A percentile compares a stretch with the other conserved stretches of the same genome.
Evolutionary conservation across 2,329 filamentous ascomycete species (phyloP).

Genomic region (Verticillium albo-atrum): DNA sequence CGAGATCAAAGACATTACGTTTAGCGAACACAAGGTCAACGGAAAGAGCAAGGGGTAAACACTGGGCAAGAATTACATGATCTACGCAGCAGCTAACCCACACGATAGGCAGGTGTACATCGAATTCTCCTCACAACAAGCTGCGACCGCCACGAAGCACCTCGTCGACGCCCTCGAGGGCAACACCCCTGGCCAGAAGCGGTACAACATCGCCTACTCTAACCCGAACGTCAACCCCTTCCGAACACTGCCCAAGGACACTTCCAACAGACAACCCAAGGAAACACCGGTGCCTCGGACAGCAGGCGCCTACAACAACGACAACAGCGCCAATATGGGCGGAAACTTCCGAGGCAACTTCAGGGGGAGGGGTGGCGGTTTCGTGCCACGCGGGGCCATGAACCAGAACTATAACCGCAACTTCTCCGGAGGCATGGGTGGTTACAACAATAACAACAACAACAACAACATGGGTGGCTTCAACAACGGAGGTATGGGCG

Average conservation of each 20-base stretch:
- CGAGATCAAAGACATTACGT: conserved; percentile 87
- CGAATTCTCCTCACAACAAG: conserved; percentile 78
- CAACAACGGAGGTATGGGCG: conserved; percentile 47
- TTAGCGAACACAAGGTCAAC: conserved; percentile 98
- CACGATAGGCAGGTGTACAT: conserved; percentile 66
- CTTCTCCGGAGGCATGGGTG: conserved; percentile 28
- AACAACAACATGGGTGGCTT: conserved; percentile 41
- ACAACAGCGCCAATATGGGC: conserved; percentile 41
- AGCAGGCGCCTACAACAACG: conserved; percentile 44
- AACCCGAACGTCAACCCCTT: conserved; percentile 79
- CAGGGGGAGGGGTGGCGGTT: conserved; percentile 46
- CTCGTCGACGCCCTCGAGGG: conserved; percentile 66
- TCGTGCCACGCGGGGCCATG: conserved; percentile 44
- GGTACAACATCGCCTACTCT: conserved; percentile 70
- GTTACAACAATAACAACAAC: conserved; percentile 38
- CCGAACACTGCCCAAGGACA: conserved; percentile 85
- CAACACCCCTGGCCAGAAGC: conserved; percentile 57
- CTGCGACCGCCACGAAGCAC: conserved; percentile 79
- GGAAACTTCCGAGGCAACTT: conserved; percentile 46
- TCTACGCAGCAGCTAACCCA: not conserved
- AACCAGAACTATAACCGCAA: conserved; percentile 39
- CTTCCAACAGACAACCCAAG: conserved; percentile 65
- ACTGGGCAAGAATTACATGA: not conserved
- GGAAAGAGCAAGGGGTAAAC: conserved; percentile 95
- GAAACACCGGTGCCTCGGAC: conserved; percentile 53